Evolutionary conservation across 139 green algal species (phyloP), one percentile per base, ranked within the genome.

Genomic region (Mychonastes homosphaera): DNA sequence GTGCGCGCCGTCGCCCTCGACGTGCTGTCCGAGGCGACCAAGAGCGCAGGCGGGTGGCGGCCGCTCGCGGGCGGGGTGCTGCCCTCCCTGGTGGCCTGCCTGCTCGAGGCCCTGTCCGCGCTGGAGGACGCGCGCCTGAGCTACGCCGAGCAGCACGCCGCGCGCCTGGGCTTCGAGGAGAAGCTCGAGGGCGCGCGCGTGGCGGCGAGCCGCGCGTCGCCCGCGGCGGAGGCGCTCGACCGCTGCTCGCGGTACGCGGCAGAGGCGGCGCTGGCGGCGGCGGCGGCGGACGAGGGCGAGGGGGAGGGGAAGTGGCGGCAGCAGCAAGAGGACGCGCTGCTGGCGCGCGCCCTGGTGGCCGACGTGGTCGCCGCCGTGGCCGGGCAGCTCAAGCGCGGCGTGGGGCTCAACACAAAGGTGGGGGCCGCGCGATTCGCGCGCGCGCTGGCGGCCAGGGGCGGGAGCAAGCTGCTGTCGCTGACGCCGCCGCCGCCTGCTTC

Each of bases 81-180:
- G 59, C 52, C 73, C 4, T 56, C 73, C 24, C 67, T 97, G 30
- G 79, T 86, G 15, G 62, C 77, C 0, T 58, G 75, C 4, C 72
- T 97, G 74, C 82, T 97, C 56, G 90, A 97, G 74, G 72, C 66
- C 13, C 81, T 94, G 26, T 86, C 72, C 36, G 69, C 55, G 5
- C 72, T 95, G 64, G 87, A 95, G 58, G 58, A 40, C 33, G 23
- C 23, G 5, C 56, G 40, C 39, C 73, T 91, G 24, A 91, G 90
- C 62, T 91, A 93, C 63, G 64, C 86, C 4, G 80, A 92, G 73
- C 83, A 89, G 69, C 70, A 82, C 53, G 78, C 70, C 3, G 63
- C 72, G 35, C 59, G 71, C 12, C 55, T 85, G 43, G 82, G 82
- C 8, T n/a, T 87, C 23, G 83, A 91, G 44, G 77, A 85, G 27